Percentiles rank a stretch among this genome's conserved stretches.
phyloP scores from a whole-genome alignment of 2,329 filamentous ascomycete genomes.

The Alternaria ethzedia region DNA sequence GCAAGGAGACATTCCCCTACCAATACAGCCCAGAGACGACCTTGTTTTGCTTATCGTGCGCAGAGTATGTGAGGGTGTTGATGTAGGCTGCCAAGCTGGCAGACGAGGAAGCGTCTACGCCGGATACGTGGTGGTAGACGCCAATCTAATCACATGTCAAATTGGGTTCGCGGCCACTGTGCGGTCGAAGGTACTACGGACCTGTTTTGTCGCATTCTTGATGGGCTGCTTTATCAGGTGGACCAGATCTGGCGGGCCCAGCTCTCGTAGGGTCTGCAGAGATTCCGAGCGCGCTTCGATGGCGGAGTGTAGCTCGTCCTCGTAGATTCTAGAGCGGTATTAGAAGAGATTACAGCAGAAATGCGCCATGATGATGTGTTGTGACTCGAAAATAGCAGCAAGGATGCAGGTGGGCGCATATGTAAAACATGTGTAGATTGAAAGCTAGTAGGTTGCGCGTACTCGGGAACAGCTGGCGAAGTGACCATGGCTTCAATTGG shows the following conservation, averaged over 20 bases:
- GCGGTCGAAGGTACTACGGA: slow-evolving; percentile 37
- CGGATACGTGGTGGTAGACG: slow-evolving; percentile 97
- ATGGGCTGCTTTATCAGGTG: slow-evolving; percentile 83
- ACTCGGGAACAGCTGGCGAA: slow-evolving; percentile 53
- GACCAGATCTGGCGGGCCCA: slow-evolving; percentile 93
- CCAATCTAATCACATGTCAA: slow-evolving; percentile 66
- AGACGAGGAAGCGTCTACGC: slow-evolving; percentile 95
- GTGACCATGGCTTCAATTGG: slow-evolving; percentile 50
- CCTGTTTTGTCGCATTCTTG: slow-evolving; percentile 64
- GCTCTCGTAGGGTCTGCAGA: slow-evolving; percentile 82
- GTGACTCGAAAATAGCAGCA: neutral
- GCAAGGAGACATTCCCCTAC: slow-evolving; percentile 55
- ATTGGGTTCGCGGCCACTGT: slow-evolving; percentile 8
- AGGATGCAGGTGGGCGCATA: slow-evolving; percentile 1
- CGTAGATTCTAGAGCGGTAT: slow-evolving; percentile 73
- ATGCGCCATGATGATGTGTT: neutral
- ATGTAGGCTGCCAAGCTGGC: slow-evolving; percentile 97
- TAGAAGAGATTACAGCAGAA: neutral
- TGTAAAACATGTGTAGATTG: neutral
- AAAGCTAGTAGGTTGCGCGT: slow-evolving; percentile 33
- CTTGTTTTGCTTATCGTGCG: slow-evolving; percentile 83
- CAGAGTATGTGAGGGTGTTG: slow-evolving; percentile 93
- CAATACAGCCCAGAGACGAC: slow-evolving; percentile 95
- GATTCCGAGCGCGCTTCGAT: slow-evolving; percentile 93
- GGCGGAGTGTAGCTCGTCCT: slow-evolving; percentile 89